phyloP scores from a whole-genome alignment of 2,329 filamentous ascomycete species.

The Neopestalotiopsis clavispora region DNA sequence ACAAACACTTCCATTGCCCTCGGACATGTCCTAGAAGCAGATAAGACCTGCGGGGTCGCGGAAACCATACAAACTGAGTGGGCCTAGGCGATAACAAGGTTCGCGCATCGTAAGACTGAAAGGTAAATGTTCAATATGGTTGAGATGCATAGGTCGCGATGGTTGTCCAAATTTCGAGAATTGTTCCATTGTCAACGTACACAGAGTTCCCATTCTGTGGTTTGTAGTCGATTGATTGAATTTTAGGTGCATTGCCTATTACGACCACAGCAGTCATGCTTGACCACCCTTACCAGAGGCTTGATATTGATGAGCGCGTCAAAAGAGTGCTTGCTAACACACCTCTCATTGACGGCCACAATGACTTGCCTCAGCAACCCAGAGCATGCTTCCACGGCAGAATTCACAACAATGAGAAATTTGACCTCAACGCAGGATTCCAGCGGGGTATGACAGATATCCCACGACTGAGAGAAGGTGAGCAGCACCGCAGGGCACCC shows the following conservation, averaged over 20 bases:
- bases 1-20: neutral
- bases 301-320: constrained; percentile 12
- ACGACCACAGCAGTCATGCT: neutral
- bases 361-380: constrained; percentile 37
- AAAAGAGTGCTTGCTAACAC: constrained; percentile 6
- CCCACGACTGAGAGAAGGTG: constrained; percentile 19
- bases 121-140: neutral
- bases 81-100: neutral
- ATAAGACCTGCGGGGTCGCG: neutral
- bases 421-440: constrained; percentile 37
- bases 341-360: constrained; percentile 40
- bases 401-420: constrained; percentile 38
- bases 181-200: neutral
- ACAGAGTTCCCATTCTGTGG: neutral
- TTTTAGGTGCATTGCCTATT: neutral
- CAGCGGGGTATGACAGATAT: constrained; percentile 29
- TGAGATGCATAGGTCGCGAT: neutral
- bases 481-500: neutral
- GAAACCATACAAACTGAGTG: neutral
- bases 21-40: neutral
- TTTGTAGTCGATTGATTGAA: neutral
- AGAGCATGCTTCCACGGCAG: constrained; percentile 33
- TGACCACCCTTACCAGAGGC: neutral
- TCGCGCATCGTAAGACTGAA: neutral
- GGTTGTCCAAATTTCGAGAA: neutral